A percentile compares a stretch with the other conserved stretches of the same genome.
These are phyloP conservation scores for Phalaenopsis hybrid DNA, from an alignment of 116 monocot species.

Conservation along the genomic window DNA sequence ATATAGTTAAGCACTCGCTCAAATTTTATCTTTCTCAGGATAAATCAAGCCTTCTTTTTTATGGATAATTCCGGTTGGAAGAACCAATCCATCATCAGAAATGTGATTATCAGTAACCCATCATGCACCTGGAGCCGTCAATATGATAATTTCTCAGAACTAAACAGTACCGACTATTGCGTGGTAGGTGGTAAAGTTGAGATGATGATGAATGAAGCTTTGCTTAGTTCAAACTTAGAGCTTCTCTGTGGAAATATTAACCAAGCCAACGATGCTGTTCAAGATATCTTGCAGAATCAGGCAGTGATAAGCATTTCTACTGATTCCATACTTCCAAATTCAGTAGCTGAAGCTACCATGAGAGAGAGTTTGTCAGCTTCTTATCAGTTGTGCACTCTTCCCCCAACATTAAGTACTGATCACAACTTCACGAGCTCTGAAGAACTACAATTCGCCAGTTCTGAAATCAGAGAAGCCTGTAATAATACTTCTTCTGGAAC, in stretches of 20 bases:
- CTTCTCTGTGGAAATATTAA: slow-evolving; percentile 13
- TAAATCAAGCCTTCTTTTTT: neutral
- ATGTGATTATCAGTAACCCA: neutral
- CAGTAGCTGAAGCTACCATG: neutral
- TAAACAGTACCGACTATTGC: neutral
- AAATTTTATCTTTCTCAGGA: neutral
- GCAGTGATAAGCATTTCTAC: too few species aligned
- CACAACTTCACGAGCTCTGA: neutral
- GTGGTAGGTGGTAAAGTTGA: slow-evolving; percentile 1
- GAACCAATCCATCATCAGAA: slow-evolving; percentile 7
- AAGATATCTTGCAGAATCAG: neutral
- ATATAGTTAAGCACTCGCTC: neutral
- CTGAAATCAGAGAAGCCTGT: neutral
- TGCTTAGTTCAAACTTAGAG: slow-evolving; percentile 18
- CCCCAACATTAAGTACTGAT: neutral
- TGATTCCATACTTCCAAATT: too few species aligned
- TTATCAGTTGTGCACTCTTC: slow-evolving; percentile 4
- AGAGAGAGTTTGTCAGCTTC: neutral
- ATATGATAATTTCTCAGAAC: slow-evolving; percentile 13
- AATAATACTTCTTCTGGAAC: too few species aligned
- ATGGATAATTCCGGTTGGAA: slow-evolving; percentile 21
- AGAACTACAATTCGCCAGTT: neutral
- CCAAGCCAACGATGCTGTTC: neutral
- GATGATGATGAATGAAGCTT: slow-evolving; percentile 12
- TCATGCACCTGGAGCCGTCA: slow-evolving; percentile 10